Conservation (phyloP, 83 land plant genomes). For the Larix sibirica region DNA sequence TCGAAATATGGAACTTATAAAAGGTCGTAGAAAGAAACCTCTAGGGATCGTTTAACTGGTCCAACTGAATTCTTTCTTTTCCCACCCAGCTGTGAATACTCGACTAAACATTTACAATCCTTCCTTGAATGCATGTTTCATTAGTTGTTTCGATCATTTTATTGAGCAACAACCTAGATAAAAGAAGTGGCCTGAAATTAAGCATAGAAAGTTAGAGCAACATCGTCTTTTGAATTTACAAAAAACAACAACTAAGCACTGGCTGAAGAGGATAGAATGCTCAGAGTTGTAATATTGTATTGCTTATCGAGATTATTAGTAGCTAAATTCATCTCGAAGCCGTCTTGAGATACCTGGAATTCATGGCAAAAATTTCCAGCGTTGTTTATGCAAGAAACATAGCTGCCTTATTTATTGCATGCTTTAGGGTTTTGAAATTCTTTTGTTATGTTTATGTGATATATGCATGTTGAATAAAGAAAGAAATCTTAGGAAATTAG, state of each 20-base stretch:
- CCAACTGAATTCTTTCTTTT: constrained; percentile 40
- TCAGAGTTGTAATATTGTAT: too few species aligned
- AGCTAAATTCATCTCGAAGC: constrained; percentile 79
- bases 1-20: not conserved
- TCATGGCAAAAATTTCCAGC: constrained; percentile 61
- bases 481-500: not conserved
- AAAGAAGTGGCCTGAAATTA: constrained; percentile 54
- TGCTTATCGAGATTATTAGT: constrained; percentile 67
- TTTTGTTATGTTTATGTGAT: not conserved
- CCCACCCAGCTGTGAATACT: constrained; percentile 62
- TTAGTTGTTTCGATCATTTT: constrained; percentile 67
- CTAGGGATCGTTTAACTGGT: constrained; percentile 29
- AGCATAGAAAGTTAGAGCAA: not conserved
- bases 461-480: not conserved
- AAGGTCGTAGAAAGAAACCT: not conserved
- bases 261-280: too few species aligned
- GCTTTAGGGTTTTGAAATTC: not conserved
- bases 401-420: not conserved
- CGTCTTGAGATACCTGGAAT: constrained; percentile 58
- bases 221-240: too few species aligned
- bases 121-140: constrained; percentile 58
- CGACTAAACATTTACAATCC: constrained; percentile 80
- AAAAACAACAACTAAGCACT: too few species aligned
- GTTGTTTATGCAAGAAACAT: constrained; percentile 55
- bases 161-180: constrained; percentile 57